Evolutionary conservation across 2,329 filamentous ascomycete species (phyloP).

Genomic region (Cordyceps cateniannulata): DNA sequence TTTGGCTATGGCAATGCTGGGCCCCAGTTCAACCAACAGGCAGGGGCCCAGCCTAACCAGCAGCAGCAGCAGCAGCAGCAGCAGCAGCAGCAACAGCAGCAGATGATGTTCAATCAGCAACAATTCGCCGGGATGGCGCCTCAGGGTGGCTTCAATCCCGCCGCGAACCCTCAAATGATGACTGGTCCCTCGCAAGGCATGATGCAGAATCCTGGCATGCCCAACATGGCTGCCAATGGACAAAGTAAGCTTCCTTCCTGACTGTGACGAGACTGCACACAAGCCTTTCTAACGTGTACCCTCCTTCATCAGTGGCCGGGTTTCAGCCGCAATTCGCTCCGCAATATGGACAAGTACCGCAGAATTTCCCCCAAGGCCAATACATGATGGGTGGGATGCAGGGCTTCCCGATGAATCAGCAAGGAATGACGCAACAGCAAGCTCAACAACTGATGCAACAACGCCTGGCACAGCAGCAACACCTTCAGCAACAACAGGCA

Average conservation of each 20-base stretch:
- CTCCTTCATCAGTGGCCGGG: slow-evolving; percentile 41
- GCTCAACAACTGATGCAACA: slow-evolving; percentile 38
- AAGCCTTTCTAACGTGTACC: neutral
- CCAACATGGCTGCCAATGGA: slow-evolving; percentile 52
- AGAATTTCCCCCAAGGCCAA: slow-evolving; percentile 41
- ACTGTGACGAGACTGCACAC: slow-evolving; percentile 3
- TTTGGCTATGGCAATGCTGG: slow-evolving; percentile 13
- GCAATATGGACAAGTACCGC: slow-evolving; percentile 44
- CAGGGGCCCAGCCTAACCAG: slow-evolving; percentile 19
- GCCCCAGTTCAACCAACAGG: slow-evolving; percentile 16
- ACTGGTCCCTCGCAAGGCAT: slow-evolving; percentile 48
- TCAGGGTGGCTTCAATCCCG: slow-evolving; percentile 44
- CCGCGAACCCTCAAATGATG: slow-evolving; percentile 51
- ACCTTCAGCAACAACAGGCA: slow-evolving; percentile 25
- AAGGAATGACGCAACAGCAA: slow-evolving; percentile 42
- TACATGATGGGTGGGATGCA: slow-evolving; percentile 51
- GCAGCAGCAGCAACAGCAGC: slow-evolving; percentile 28
- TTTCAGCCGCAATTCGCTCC: slow-evolving; percentile 54
- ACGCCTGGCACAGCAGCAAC: slow-evolving; percentile 23
- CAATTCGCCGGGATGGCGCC: slow-evolving; percentile 48
- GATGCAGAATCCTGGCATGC: slow-evolving; percentile 57
- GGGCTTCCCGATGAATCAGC: slow-evolving; percentile 49
- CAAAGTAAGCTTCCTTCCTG: slow-evolving; percentile 42
- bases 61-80: slow-evolving; percentile 23
- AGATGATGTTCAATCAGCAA: slow-evolving; percentile 35